These are phyloP conservation scores for Hypoxylon subgilvum DNA, from an alignment of 495 filamentous ascomycete species.

Conservation along the genomic window DNA sequence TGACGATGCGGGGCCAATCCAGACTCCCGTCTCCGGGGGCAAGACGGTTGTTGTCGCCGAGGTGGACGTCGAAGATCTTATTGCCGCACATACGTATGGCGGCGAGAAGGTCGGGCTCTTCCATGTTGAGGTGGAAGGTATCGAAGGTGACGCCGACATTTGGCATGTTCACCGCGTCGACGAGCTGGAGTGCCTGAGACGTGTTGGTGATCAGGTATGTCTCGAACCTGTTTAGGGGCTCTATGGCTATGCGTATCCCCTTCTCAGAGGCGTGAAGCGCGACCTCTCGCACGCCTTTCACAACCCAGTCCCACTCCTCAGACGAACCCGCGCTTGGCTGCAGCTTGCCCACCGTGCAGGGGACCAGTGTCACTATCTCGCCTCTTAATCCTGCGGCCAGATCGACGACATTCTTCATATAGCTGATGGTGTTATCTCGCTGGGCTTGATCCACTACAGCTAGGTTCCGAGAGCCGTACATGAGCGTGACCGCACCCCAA, in stretches of 20 bases:
- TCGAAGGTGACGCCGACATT: conserved; percentile 39
- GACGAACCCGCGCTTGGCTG: conserved; percentile 23
- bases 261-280: conserved; percentile 26
- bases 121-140: conserved; percentile 39
- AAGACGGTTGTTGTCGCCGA: conserved; percentile 39
- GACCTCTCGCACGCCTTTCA: conserved; percentile 34
- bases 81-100: conserved; percentile 31
- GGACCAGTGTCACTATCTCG: conserved; percentile 36
- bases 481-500: conserved; percentile 37
- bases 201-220: conserved; percentile 37
- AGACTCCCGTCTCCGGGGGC: conserved; percentile 35
- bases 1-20: conserved; percentile 34
- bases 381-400: conserved; percentile 31
- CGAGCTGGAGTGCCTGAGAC: conserved; percentile 33
- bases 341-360: conserved; percentile 39
- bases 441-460: conserved; percentile 24
- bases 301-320: conserved; percentile 40
- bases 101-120: conserved; percentile 34
- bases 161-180: conserved; percentile 26
- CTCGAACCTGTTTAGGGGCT: conserved; percentile 42
- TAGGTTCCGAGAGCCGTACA: conserved; percentile 39
- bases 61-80: conserved; percentile 37
- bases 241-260: conserved; percentile 28
- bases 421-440: conserved; percentile 32
- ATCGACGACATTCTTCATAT: conserved; percentile 38